A percentile compares a stretch with the other conserved stretches of the same genome.
phyloP scores from a whole-genome alignment of 208 protist genomes.

The Spongospora subterranea region DNA sequence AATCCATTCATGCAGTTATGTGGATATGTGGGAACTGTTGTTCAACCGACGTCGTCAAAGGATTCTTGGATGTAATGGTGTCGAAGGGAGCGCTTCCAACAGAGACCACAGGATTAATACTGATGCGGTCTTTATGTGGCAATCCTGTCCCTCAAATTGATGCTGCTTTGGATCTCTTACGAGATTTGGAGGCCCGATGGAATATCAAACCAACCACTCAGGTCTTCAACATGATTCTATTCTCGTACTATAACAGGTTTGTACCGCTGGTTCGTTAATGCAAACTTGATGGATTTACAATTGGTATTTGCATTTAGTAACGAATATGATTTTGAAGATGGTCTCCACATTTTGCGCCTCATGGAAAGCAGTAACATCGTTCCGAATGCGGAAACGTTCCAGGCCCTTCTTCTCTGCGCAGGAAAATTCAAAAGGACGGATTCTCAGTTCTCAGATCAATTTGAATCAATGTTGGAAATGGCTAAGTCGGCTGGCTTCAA shows the following conservation, averaged over 20 bases:
- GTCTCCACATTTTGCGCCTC: background rate
- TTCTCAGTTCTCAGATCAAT: background rate
- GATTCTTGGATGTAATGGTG: background rate
- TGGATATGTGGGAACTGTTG: conserved; percentile 42
- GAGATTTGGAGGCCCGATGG: background rate
- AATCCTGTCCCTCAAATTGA: background rate
- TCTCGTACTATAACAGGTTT: conserved; percentile 47
- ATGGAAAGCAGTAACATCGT: background rate
- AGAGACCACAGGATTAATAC: background rate
- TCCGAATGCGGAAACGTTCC: background rate
- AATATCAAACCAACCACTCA: background rate
- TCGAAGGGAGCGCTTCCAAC: background rate
- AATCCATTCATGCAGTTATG: conserved; percentile 47
- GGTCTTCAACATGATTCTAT: conserved; percentile 17
- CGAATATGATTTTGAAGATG: background rate
- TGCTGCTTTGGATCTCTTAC: background rate
- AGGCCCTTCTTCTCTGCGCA: conserved; percentile 28
- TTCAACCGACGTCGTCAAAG: background rate
- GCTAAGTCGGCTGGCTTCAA: background rate
- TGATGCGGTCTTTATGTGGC: background rate
- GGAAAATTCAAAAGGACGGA: background rate
- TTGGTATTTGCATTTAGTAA: background rate
- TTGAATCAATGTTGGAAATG: background rate
- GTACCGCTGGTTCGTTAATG: background rate
- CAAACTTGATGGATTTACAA: too few species aligned